Percentiles rank a stretch among this genome's conserved stretches.
These are phyloP conservation scores for Chiua sp. DNA, from an alignment of 1,284 basidiomycete species.

Conservation along the genomic window DNA sequence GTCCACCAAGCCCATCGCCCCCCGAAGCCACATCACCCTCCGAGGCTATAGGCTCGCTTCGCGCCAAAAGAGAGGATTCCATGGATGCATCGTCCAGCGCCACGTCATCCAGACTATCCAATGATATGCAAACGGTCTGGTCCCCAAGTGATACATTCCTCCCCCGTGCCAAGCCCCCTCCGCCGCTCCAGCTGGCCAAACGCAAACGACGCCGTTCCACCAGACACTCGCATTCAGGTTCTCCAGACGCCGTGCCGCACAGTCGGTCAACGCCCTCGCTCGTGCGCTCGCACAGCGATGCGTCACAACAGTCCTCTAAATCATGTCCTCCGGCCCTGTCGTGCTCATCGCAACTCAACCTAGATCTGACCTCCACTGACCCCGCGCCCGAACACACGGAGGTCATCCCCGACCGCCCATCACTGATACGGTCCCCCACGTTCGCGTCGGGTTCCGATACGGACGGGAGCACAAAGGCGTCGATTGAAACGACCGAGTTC, in stretches of 20 bases:
- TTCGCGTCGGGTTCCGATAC: background rate
- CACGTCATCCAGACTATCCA: background rate
- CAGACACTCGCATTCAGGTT: background rate
- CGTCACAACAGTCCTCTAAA: background rate
- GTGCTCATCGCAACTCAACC: background rate
- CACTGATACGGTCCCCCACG: conserved; percentile 1
- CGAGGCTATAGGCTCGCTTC: background rate
- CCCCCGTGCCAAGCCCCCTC: conserved; percentile 25
- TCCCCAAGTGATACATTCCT: conserved; percentile 25
- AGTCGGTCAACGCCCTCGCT: background rate
- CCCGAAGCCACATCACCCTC: too few species aligned
- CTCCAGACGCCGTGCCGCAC: background rate
- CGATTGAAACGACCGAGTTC: background rate
- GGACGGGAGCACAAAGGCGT: background rate
- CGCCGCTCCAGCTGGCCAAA: conserved; percentile 13
- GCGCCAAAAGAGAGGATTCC: background rate
- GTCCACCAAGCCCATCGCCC: background rate
- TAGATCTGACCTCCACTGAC: background rate
- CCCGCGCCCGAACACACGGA: background rate
- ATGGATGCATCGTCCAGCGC: background rate
- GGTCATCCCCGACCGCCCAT: background rate
- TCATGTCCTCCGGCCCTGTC: background rate
- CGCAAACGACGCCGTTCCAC: conserved; percentile 16
- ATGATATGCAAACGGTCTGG: conserved; percentile 11
- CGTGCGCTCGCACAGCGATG: background rate